Conservation (phyloP, 2,329 filamentous ascomycete species). For the Pseudogymnoascus sp. region DNA sequence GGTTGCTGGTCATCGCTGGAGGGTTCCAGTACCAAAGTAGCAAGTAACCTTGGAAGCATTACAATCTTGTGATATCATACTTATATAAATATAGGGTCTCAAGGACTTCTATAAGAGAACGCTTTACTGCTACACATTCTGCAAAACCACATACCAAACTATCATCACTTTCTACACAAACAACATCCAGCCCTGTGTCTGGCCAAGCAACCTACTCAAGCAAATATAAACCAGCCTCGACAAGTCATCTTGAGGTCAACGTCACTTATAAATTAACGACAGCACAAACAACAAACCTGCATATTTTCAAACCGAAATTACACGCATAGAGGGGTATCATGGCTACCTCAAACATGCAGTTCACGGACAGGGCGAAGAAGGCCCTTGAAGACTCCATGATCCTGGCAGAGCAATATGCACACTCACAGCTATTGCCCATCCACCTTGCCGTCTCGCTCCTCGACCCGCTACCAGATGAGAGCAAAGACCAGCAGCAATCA, state of each 20-base stretch:
- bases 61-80: not conserved
- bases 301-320: constrained; percentile 5
- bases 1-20: not conserved
- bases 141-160: not conserved
- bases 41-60: not conserved
- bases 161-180: not conserved
- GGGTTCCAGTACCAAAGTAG: not conserved
- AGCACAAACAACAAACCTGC: not conserved
- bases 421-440: constrained; percentile 82
- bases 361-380: constrained; percentile 88
- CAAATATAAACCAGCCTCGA: not conserved
- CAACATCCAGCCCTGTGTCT: not conserved
- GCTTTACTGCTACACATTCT: not conserved
- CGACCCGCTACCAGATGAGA: constrained; percentile 65
- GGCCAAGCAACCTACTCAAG: not conserved
- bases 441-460: constrained; percentile 81
- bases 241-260: not conserved
- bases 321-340: constrained; percentile 38
- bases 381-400: constrained; percentile 82
- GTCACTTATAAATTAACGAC: not conserved
- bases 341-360: constrained; percentile 69
- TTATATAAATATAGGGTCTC: not conserved
- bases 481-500: constrained; percentile 67
- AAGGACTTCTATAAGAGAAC: not conserved
- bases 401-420: constrained; percentile 80